Percentiles rank a stretch among this genome's conserved stretches.
These are phyloP conservation scores for Amborella trichopoda DNA, from an alignment of 164 flowering plant species.

Conservation along the genomic window DNA sequence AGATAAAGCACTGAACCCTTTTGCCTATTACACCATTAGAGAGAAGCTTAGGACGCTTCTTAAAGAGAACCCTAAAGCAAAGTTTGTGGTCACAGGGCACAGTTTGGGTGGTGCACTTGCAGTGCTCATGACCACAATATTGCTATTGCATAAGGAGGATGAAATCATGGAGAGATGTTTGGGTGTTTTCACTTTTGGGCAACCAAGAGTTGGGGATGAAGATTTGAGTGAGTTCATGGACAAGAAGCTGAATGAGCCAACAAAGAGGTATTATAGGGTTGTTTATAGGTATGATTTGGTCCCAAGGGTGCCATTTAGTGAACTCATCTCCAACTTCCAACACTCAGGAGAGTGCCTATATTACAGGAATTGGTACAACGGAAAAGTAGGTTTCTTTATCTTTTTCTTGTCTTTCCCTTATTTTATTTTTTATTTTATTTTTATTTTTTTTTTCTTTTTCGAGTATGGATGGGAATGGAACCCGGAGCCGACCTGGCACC, in stretches of 20 bases:
- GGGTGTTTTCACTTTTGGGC: conserved; percentile 43
- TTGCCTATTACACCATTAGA: conserved; percentile 40
- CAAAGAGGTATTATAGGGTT: conserved; percentile 30
- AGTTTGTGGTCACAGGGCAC: conserved; percentile 37
- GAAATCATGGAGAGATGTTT: conserved; percentile 25
- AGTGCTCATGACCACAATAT: conserved; percentile 23
- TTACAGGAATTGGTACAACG: conserved; percentile 24
- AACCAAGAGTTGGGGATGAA: conserved; percentile 42
- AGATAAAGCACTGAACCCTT: background rate
- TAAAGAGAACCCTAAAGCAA: conserved; percentile 12
- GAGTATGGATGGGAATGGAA: too few relatives aligned
- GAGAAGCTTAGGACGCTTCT: conserved; percentile 18
- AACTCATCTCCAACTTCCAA: conserved; percentile 18
- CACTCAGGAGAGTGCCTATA: conserved; percentile 42
- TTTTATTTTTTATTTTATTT: background rate
- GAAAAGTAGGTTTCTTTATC: conserved; percentile 20
- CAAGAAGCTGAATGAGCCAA: conserved; percentile 10
- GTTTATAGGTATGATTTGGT: conserved; percentile 32
- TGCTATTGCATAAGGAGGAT: conserved; percentile 24
- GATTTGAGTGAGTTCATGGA: conserved; percentile 24
- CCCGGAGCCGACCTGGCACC: too few relatives aligned
- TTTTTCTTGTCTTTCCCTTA: background rate
- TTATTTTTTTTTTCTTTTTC: background rate
- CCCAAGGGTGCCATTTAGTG: conserved; percentile 33
- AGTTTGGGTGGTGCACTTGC: conserved; percentile 50